Conservation (phyloP, 306 rosid genomes). For the Fagus sylvatica region DNA sequence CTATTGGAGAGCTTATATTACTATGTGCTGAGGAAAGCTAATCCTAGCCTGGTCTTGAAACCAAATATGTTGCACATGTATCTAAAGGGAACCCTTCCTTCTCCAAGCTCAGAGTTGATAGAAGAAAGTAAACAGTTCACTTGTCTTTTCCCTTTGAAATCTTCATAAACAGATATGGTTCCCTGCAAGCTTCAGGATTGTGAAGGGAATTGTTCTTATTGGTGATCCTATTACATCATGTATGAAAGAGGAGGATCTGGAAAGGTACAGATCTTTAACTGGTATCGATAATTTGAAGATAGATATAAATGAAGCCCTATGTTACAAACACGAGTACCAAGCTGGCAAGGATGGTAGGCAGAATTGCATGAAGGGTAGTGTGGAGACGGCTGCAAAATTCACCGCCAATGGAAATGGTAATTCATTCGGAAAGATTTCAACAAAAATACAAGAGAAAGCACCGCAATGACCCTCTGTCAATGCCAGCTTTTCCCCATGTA, state of each 20-base stretch:
- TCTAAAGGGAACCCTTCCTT: conserved; percentile 46
- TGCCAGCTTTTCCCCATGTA: conserved; percentile 7
- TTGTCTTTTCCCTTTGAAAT: conserved; percentile 51
- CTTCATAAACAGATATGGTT: conserved; percentile 72
- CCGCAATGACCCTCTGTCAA: neutral
- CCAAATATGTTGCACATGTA: conserved; percentile 48
- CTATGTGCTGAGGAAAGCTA: conserved; percentile 45
- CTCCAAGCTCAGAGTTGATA: conserved; percentile 23
- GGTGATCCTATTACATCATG: conserved; percentile 40
- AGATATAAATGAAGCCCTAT: conserved; percentile 33
- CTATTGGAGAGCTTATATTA: conserved; percentile 62
- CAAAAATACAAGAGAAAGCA: conserved; percentile 41
- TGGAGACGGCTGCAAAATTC: conserved; percentile 6
- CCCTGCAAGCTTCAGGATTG: conserved; percentile 60
- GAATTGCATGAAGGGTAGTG: neutral
- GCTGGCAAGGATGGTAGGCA: conserved; percentile 14
- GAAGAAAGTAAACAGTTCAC: conserved; percentile 53
- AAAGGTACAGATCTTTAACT: conserved; percentile 52
- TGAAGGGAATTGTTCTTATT: conserved; percentile 58
- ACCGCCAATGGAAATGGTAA: conserved; percentile 22
- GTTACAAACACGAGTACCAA: conserved; percentile 5
- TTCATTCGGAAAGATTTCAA: conserved; percentile 19
- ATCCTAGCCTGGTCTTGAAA: conserved; percentile 33
- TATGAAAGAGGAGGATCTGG: conserved; percentile 41
- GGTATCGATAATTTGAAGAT: conserved; percentile 40